These are phyloP conservation scores for Akanthomyces dipterigenus DNA, from an alignment of 2,329 filamentous ascomycete genomes.

Conservation along the genomic window DNA sequence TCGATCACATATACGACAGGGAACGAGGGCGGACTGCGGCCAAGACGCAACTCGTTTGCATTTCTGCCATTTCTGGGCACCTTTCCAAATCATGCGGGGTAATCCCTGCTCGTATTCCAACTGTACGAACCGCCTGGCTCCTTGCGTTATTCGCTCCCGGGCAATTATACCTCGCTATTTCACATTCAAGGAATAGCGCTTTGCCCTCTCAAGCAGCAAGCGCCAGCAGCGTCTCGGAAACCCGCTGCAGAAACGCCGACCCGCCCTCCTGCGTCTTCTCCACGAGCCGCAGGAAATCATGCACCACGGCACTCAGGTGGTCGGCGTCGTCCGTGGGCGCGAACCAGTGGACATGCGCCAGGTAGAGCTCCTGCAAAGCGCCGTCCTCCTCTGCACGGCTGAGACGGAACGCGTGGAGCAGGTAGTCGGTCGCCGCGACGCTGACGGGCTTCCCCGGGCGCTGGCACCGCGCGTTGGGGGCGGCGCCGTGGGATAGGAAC, in stretches of 20 bases:
- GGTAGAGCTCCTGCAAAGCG: not conserved
- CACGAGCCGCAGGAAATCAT: not conserved
- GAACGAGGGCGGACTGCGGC: too few species aligned
- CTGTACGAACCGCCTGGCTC: too few species aligned
- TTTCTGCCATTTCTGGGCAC: too few species aligned
- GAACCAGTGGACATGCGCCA: not conserved
- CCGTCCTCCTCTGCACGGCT: not conserved
- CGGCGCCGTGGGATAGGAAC: not conserved
- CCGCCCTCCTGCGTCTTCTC: not conserved
- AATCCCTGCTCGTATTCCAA: too few species aligned
- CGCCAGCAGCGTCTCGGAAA: not conserved
- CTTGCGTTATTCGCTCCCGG: too few species aligned
- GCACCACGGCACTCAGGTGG: not conserved
- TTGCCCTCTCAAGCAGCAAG: not conserved
- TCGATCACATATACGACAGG: too few species aligned
- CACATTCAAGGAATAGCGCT: too few species aligned
- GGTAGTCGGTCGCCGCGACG: conserved; percentile 1
- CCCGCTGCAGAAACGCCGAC: not conserved
- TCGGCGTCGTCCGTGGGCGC: not conserved
- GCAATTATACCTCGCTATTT: too few species aligned
- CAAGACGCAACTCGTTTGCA: too few species aligned
- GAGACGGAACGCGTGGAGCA: not conserved
- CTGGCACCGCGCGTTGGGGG: not conserved
- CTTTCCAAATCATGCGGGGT: too few species aligned
- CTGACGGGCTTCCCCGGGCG: not conserved